A percentile compares a stretch with the other conserved stretches of the same genome.
Evolutionary conservation across 2,329 filamentous ascomycete species (phyloP).

Genomic region (Dothideomycetidae sp.): DNA sequence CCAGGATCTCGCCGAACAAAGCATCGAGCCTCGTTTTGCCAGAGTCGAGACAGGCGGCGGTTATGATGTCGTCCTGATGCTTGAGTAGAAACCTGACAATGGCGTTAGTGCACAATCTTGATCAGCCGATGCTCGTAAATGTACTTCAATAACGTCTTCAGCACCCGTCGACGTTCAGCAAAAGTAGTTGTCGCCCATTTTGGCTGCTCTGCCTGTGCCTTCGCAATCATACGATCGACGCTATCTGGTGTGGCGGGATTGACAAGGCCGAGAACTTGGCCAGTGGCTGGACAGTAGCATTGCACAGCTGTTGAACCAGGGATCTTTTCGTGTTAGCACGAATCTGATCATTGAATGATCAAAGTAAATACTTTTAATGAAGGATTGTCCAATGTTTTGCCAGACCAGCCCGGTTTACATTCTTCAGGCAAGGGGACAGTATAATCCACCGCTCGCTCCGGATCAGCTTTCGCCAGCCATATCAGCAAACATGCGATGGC

Average conservation of each 20-base stretch:
- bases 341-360: slow-evolving; percentile 12
- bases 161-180: slow-evolving; percentile 58
- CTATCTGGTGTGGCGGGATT: slow-evolving; percentile 62
- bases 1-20: slow-evolving; percentile 82
- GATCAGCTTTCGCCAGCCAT: slow-evolving; percentile 1
- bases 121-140: slow-evolving; percentile 10
- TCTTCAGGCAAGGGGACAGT: slow-evolving; percentile 47
- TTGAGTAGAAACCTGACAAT: slow-evolving; percentile 56
- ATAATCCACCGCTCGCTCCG: slow-evolving; percentile 41
- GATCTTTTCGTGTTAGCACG: slow-evolving; percentile 26
- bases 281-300: slow-evolving; percentile 83
- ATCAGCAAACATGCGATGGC: background rate
- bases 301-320: slow-evolving; percentile 54
- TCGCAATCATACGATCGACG: slow-evolving; percentile 65
- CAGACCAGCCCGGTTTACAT: slow-evolving; percentile 39
- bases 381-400: slow-evolving; percentile 44
- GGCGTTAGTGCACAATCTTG: background rate
- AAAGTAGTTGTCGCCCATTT: slow-evolving; percentile 71
- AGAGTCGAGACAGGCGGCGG: slow-evolving; percentile 75
- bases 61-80: slow-evolving; percentile 76
- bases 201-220: slow-evolving; percentile 59
- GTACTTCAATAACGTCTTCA: slow-evolving; percentile 61
- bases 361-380: slow-evolving; percentile 40
- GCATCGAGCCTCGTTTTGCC: slow-evolving; percentile 96
- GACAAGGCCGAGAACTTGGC: slow-evolving; percentile 63